A percentile compares a stretch with the other conserved stretches of the same genome.
These are phyloP conservation scores for Fusarium sp. DNA, from an alignment of 2,329 filamentous ascomycete genomes.

Conservation along the genomic window DNA sequence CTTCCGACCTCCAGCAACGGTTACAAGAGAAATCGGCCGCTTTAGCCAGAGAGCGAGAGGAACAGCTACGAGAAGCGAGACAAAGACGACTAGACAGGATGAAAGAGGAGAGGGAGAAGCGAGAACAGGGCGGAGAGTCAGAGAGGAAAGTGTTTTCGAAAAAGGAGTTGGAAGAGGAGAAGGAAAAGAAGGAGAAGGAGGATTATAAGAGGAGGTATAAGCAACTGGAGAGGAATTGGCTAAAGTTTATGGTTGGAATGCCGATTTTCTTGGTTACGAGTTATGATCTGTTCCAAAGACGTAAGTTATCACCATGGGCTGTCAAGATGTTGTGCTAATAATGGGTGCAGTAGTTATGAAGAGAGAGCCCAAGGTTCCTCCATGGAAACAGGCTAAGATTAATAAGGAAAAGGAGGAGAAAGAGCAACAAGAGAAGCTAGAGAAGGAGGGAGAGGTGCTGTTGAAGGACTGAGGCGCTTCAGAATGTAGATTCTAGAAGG, in stretches of 20 bases:
- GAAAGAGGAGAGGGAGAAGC: constrained; percentile 10
- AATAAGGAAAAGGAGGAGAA: constrained; percentile 7
- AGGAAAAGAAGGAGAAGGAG: constrained; percentile 37
- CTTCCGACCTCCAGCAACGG: neutral
- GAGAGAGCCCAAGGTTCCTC: constrained; percentile 44
- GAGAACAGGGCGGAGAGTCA: constrained; percentile 11
- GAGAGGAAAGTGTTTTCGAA: neutral
- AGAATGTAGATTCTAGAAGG: neutral
- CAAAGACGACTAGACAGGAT: neutral
- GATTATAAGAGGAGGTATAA: constrained; percentile 59
- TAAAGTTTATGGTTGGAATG: constrained; percentile 61
- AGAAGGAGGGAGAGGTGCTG: neutral
- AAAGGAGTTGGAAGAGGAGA: constrained; percentile 27
- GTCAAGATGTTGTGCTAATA: neutral
- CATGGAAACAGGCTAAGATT: constrained; percentile 13
- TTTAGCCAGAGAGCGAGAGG: constrained; percentile 4
- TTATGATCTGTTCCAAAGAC: constrained; percentile 63
- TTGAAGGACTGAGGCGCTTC: neutral
- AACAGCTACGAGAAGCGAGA: constrained; percentile 10
- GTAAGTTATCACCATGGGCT: constrained; percentile 49
- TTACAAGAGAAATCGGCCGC: neutral
- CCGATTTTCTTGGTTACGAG: constrained; percentile 67
- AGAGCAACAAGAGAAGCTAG: neutral
- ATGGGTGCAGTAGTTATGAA: constrained; percentile 47
- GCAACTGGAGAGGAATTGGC: constrained; percentile 58